Base-by-base conservation (phyloP, 345 rosid species). In the Euphorbia tirucalli region DNA sequence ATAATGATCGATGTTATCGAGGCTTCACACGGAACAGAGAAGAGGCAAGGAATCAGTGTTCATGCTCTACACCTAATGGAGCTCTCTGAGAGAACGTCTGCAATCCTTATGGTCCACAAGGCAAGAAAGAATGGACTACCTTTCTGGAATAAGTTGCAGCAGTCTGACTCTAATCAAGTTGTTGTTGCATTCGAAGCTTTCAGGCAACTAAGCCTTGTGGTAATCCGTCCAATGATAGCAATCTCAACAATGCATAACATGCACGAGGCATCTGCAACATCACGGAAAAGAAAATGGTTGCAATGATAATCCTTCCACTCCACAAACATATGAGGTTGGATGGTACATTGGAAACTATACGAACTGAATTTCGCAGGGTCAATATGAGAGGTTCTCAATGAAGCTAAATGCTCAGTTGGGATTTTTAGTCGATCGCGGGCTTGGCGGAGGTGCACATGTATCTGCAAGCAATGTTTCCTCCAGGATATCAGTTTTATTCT, bases 1-100 rank as follows among this genome's bases (percentile, higher is more conserved):
- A 76, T 92, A 6, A 77, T 85, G 80, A 86, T 87, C 39, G 89
- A 92, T 71, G 86, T 90, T 74, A 74, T 90, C 2, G 97, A 92
- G 83, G 90, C 89, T 61, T 90, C 97, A 0, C 90, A 93, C 0
- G 96, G 98, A n/a, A 85, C 84, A 0, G 89, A 78, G 66, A 91
- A 87, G 74, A 83, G 81, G 35, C 88, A 87, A 66, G 87, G 79
- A 22, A n/a, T n/a, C 83, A 92, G 87, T 1, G 95, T 94, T 32
- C 92, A 92, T 32, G 96, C 98, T 0, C 78, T 94, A 90, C 98
- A 94, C 77, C 90, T 92, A 13, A 87, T 90, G 96, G 97, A 93
- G 81, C 90, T 92, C 28, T 87, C 98, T 0, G 97, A 94, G 81
- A 87, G 97, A 76, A 68, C 97, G n/a, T 94, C 98, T 0, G 93